Conservation (phyloP, 176 grass and related monocot species). For the Olyra latifolia region DNA sequence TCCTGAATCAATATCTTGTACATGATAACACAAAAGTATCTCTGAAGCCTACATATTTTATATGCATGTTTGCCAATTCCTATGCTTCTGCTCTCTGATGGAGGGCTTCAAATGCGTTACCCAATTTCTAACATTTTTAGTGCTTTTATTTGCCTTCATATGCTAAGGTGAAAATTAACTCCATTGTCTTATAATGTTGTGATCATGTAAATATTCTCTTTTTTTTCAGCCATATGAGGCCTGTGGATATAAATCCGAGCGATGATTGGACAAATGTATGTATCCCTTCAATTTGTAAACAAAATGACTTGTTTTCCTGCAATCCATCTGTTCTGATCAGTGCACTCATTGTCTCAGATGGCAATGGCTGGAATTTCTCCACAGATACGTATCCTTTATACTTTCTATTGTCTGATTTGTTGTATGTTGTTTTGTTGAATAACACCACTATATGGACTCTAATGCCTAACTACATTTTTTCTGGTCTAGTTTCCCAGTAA, state of each 20-base stretch:
- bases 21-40: background rate
- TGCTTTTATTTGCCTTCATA: slow-evolving; percentile 13
- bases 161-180: slow-evolving; percentile 16
- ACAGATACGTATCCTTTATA: slow-evolving; percentile 83
- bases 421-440: slow-evolving; percentile 17
- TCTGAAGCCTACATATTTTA: background rate
- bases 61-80: background rate
- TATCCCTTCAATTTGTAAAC: background rate
- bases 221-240: slow-evolving; percentile 70
- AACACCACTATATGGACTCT: background rate
- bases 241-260: slow-evolving; percentile 72
- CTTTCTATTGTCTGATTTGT: background rate
- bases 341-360: slow-evolving; percentile 60
- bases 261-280: slow-evolving; percentile 94
- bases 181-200: background rate
- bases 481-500: background rate
- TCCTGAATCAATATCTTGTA: background rate
- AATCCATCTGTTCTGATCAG: slow-evolving; percentile 32
- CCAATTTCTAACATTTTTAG: background rate
- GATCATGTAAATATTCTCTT: slow-evolving; percentile 33
- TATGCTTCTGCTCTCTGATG: background rate
- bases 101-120: background rate
- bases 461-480: background rate
- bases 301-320: background rate
- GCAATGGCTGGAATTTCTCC: slow-evolving; percentile 83